Percentiles rank a stretch among this genome's conserved stretches.
These are phyloP conservation scores for Protea cynaroides DNA, from an alignment of 164 flowering plant species.

Conservation along the genomic window DNA sequence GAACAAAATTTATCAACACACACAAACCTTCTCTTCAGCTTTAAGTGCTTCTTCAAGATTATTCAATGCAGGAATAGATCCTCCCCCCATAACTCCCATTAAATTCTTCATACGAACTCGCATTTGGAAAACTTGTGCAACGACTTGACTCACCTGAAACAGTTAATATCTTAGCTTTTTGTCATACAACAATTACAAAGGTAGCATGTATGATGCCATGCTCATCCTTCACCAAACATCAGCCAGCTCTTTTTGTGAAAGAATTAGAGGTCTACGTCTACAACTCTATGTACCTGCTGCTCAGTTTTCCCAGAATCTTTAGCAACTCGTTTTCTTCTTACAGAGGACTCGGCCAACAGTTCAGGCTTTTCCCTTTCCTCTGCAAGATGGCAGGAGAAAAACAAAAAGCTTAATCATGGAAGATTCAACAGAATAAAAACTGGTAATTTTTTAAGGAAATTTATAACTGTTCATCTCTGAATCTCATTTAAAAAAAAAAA, in stretches of 20 bases:
- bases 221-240: neutral
- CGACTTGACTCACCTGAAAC: constrained; percentile 83
- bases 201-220: neutral
- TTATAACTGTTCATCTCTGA: too few relatives aligned
- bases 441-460: too few relatives aligned
- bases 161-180: neutral
- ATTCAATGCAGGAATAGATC: constrained; percentile 87
- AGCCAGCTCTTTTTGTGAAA: neutral
- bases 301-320: constrained; percentile 86
- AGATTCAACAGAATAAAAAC: neutral
- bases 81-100: constrained; percentile 92
- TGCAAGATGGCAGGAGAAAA: constrained; percentile 21
- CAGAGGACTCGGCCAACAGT: constrained; percentile 83
- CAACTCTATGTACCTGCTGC: constrained; percentile 54
- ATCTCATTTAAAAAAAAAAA: neutral
- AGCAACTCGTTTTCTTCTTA: constrained; percentile 82
- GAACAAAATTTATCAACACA: too few relatives aligned
- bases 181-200: neutral
- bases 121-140: constrained; percentile 96
- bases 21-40: constrained; percentile 65
- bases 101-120: constrained; percentile 94
- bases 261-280: neutral
- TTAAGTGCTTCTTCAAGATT: constrained; percentile 87
- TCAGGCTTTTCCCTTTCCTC: constrained; percentile 99
- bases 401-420: neutral